A percentile compares a stretch with the other conserved stretches of the same genome.
Evolutionary conservation across 331 rosid genomes (phyloP).

Genomic region (Phaseolus coccineus): DNA sequence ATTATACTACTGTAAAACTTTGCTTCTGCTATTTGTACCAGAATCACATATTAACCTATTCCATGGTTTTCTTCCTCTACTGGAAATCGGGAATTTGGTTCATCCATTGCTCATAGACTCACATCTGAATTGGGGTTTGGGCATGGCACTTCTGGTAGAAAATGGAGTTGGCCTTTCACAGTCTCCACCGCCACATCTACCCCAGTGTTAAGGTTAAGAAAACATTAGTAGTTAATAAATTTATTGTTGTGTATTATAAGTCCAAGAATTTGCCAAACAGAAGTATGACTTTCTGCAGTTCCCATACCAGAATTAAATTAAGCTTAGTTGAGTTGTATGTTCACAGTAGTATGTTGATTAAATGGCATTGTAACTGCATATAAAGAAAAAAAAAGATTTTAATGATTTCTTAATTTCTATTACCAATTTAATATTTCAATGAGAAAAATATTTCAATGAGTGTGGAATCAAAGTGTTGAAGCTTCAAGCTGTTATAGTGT

Average conservation of each 20-base stretch:
- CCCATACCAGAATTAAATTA: constrained; percentile 28
- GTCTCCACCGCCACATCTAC: constrained; percentile 91
- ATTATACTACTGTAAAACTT: neutral
- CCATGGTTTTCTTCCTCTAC: constrained; percentile 17
- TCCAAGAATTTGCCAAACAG: constrained; percentile 33
- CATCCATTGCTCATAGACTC: constrained; percentile 90
- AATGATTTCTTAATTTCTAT: constrained; percentile 31
- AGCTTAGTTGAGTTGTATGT: constrained; percentile 42
- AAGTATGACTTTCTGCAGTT: constrained; percentile 30
- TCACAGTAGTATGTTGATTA: constrained; percentile 36
- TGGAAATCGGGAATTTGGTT: constrained; percentile 79
- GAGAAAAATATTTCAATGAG: neutral
- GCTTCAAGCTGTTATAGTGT: no score
- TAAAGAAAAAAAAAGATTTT: constrained; percentile 29
- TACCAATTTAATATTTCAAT: constrained; percentile 23
- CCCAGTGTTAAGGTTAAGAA: constrained; percentile 64
- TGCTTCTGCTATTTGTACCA: neutral
- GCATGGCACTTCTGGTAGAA: constrained; percentile 80
- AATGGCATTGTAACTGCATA: constrained; percentile 4
- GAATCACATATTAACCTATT: constrained; percentile 28
- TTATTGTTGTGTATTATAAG: constrained; percentile 32
- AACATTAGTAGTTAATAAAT: constrained; percentile 38
- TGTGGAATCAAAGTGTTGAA: no score
- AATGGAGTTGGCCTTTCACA: constrained; percentile 75
- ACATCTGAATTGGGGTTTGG: constrained; percentile 78